Evolutionary conservation across 2,329 filamentous ascomycete species (phyloP).

Genomic region (Talaromyces marneffei): DNA sequence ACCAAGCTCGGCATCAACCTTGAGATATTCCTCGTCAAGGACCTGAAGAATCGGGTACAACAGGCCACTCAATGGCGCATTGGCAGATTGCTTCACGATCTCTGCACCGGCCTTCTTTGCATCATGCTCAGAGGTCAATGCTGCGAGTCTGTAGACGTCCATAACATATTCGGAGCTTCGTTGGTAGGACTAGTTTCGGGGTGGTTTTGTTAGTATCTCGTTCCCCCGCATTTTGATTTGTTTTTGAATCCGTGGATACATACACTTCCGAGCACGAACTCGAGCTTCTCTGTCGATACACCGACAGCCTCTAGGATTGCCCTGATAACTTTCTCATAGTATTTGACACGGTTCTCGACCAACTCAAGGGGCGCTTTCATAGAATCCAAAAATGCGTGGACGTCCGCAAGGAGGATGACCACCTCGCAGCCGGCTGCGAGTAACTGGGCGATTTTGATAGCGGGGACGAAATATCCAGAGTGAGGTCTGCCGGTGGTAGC

Average conservation of each 20-base stretch:
- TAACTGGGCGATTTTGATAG: conserved; percentile 84
- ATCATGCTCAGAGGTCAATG: conserved; percentile 67
- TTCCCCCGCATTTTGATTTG: too few relatives aligned
- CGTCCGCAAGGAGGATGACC: conserved; percentile 63
- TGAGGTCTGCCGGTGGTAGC: conserved; percentile 84
- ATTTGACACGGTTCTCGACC: conserved; percentile 72
- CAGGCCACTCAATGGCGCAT: conserved; percentile 66
- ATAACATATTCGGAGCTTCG: conserved; percentile 63
- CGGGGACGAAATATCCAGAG: conserved; percentile 81
- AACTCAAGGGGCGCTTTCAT: conserved; percentile 80
- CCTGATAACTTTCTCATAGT: conserved; percentile 74
- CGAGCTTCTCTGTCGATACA: conserved; percentile 70
- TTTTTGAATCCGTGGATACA: too few relatives aligned
- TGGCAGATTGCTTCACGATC: conserved; percentile 84
- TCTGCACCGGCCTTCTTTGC: conserved; percentile 75
- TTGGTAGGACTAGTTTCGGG: conserved; percentile 63
- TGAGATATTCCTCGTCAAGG: conserved; percentile 82
- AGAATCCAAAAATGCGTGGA: conserved; percentile 51
- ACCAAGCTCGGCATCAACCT: conserved; percentile 76
- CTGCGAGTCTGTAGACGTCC: conserved; percentile 75
- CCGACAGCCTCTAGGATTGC: conserved; percentile 69
- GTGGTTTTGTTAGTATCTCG: too few relatives aligned
- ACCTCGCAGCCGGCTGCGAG: conserved; percentile 78
- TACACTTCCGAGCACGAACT: conserved; percentile 72
- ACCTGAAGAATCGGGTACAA: conserved; percentile 86